These are phyloP conservation scores for Phtheirospermum japonicum DNA, from an alignment of 257 asterid species.

Conservation along the genomic window DNA sequence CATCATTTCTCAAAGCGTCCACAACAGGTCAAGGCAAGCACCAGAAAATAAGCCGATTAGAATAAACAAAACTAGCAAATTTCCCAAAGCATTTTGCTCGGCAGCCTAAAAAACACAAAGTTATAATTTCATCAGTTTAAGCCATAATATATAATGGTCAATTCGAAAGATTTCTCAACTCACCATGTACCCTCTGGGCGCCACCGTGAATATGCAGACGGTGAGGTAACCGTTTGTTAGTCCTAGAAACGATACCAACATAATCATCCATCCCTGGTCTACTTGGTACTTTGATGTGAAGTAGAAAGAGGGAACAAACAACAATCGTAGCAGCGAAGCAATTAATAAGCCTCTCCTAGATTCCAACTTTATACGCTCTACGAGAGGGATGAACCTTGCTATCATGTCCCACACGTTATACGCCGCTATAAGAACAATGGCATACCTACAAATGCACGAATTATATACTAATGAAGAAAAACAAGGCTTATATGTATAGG, in stretches of 20 bases:
- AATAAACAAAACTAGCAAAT: no score
- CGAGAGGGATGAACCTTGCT: slow-evolving; percentile 49
- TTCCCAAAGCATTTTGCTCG: no score
- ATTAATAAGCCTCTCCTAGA: slow-evolving; percentile 52
- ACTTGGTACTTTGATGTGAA: slow-evolving; percentile 68
- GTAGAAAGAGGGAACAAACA: slow-evolving; percentile 60
- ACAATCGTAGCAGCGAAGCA: slow-evolving; percentile 39
- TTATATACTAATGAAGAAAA: no score
- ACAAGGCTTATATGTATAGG: no score
- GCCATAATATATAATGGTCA: no score
- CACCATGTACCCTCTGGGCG: slow-evolving; percentile 55
- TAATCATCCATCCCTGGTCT: slow-evolving; percentile 64
- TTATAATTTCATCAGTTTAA: no score
- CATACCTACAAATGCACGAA: not conserved
- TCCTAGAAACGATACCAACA: slow-evolving; percentile 57
- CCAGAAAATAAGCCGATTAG: no score
- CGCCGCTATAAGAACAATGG: slow-evolving; percentile 52
- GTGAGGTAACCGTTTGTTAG: slow-evolving; percentile 66
- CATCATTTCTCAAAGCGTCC: no score
- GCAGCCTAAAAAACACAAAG: no score
- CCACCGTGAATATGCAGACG: slow-evolving; percentile 54
- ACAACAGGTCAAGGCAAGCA: no score
- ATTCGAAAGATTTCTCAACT: no score
- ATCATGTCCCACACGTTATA: slow-evolving; percentile 58
- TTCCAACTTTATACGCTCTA: slow-evolving; percentile 23